A percentile compares a stretch with the other conserved stretches of the same genome.
These are phyloP conservation scores for Clonostachys byssicola DNA, from an alignment of 2,329 filamentous ascomycete genomes.

Conservation along the genomic window DNA sequence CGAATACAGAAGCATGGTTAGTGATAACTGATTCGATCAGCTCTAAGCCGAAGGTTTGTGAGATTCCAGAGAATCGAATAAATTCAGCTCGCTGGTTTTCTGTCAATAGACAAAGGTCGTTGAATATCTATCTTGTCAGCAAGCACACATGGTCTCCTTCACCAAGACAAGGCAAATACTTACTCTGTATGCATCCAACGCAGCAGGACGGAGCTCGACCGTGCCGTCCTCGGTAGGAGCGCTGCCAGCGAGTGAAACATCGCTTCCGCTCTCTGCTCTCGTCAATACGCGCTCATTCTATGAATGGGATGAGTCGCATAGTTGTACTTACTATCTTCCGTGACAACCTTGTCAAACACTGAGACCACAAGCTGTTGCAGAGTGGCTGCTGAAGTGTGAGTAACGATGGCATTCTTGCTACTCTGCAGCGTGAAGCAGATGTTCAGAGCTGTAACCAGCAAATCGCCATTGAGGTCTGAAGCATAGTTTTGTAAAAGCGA, in stretches of 20 bases:
- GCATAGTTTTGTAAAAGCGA: constrained; percentile 89
- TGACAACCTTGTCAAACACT: constrained; percentile 85
- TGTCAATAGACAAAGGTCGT: constrained; percentile 83
- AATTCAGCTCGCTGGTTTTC: constrained; percentile 82
- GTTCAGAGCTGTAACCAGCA: constrained; percentile 78
- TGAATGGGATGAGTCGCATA: background rate
- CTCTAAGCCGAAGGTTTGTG: constrained; percentile 82
- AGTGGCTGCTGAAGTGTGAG: constrained; percentile 94
- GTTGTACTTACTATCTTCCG: constrained; percentile 66
- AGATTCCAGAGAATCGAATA: constrained; percentile 72
- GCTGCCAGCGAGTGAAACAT: constrained; percentile 59
- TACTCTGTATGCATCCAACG: constrained; percentile 79
- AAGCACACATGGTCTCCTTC: background rate
- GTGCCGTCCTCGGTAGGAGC: constrained; percentile 62
- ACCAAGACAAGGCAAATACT: constrained; percentile 5
- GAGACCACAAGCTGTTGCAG: constrained; percentile 89
- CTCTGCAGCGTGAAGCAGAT: constrained; percentile 89
- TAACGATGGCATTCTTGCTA: constrained; percentile 89
- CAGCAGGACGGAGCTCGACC: constrained; percentile 67
- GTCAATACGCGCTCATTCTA: constrained; percentile 7
- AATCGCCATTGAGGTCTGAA: constrained; percentile 71
- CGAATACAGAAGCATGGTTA: constrained; percentile 79
- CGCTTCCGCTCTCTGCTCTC: constrained; percentile 32
- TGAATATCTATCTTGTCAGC: constrained; percentile 62
- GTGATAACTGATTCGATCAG: constrained; percentile 87